Base-by-base conservation (phyloP, 148 eudicot genomes). In the Camellia sinensis region DNA sequence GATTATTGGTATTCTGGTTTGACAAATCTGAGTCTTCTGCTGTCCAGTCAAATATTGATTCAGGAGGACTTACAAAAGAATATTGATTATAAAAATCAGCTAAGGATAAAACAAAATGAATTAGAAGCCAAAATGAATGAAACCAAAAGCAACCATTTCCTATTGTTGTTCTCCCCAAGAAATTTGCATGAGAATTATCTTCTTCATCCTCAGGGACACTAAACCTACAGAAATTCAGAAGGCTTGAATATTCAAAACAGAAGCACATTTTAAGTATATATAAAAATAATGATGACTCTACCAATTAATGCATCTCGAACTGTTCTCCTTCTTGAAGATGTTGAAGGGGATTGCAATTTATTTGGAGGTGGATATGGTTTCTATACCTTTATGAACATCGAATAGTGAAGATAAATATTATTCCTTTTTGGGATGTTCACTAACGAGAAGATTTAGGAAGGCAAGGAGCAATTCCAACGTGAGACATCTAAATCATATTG, bases 11-110 rank as follows among this genome's bases (percentile, higher is more conserved):
- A 81, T 85, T 92, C 73, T 94, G 91, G 85, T 92, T 89, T 67
- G 90, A 79, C 67, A 94, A 79, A 79, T 92, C 95, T 71, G 95
- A 84, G 81, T 88, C 90, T 73, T 94, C 99, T 77, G 86, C 89
- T 56, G 99, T 97, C 99, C 99, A 97, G 86, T 97, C 99, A 59
- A 91, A 87, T 67, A 97, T 70, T 72, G 93, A 87, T 79, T 94
- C 99, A 50, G 99, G 99, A 81, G 89, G 97, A 72, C 97, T 98
- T 97, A 89, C 74, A 80, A 80, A 67, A 82, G 63, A 37, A 79
- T 68, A 80, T 19, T 18, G 44, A 10, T 29, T 60, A 53, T 12
- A 37, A 63, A 75, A 19, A 63, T 61, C 15, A 67, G 80, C 45
- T 59, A 48, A 52, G 75, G 57, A 15, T 63, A 18, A 61, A 45